These are phyloP conservation scores for Linnemannia schmuckeri DNA, from an alignment of 192 early-diverging fungal species.

Conservation along the genomic window DNA sequence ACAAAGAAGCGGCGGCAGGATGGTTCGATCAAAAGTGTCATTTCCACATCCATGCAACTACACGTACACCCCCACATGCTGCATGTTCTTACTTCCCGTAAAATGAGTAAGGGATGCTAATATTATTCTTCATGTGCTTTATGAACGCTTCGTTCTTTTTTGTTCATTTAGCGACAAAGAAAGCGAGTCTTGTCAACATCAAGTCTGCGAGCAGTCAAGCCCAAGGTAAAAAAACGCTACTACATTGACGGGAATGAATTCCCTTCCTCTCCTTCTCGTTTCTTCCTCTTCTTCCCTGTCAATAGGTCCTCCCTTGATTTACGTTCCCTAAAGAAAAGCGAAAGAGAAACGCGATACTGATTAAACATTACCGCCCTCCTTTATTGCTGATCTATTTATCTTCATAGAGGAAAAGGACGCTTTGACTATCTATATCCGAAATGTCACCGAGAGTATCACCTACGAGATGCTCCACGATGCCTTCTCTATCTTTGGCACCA, in stretches of 20 bases:
- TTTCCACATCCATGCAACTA: too few species aligned
- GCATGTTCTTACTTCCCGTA: neutral
- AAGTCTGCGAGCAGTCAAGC: slow-evolving; percentile 44
- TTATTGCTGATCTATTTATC: neutral
- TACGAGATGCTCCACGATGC: slow-evolving; percentile 56
- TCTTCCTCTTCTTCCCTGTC: neutral
- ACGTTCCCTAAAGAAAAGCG: neutral
- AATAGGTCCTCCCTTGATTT: neutral
- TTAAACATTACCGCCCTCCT: neutral
- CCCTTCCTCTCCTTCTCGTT: neutral
- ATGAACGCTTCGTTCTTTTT: neutral
- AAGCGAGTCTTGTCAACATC: slow-evolving; percentile 33
- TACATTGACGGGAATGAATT: neutral
- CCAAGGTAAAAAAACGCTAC: slow-evolving; percentile 26
- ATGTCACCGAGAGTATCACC: slow-evolving; percentile 46
- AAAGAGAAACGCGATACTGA: neutral
- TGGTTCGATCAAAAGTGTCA: too few species aligned
- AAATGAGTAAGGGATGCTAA: neutral
- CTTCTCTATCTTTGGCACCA: slow-evolving; percentile 55
- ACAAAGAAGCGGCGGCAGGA: too few species aligned
- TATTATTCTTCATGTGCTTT: neutral
- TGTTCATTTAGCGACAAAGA: slow-evolving; percentile 19
- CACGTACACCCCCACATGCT: neutral
- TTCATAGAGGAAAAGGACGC: slow-evolving; percentile 43
- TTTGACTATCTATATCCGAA: slow-evolving; percentile 54